phyloP scores from a whole-genome alignment of 192 early-diverging fungal genomes.

The Pilobolus umbonatus region DNA sequence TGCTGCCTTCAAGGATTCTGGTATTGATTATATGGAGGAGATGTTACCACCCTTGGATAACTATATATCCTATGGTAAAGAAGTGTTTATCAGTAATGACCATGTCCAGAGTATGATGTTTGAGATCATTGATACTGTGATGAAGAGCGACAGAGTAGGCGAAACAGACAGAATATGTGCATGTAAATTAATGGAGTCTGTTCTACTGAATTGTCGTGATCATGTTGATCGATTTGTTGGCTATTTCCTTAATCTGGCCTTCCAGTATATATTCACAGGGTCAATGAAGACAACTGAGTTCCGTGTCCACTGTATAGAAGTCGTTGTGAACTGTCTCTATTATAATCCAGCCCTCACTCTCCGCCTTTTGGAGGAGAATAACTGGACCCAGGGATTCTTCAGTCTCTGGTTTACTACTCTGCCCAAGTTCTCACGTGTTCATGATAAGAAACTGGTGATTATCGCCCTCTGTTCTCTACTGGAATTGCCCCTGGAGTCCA shows the following conservation, averaged over 20 bases:
- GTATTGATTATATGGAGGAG: slow-evolving; percentile 82
- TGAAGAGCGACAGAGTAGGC: slow-evolving; percentile 70
- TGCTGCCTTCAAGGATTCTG: slow-evolving; percentile 73
- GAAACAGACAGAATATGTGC: slow-evolving; percentile 79
- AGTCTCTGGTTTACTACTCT: slow-evolving; percentile 71
- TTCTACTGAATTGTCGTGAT: slow-evolving; percentile 81
- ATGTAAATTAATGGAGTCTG: slow-evolving; percentile 80
- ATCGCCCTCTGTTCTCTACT: slow-evolving; percentile 72
- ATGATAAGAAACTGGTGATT: slow-evolving; percentile 93
- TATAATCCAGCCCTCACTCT: slow-evolving; percentile 83
- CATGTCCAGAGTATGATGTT: slow-evolving; percentile 70
- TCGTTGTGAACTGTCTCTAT: slow-evolving; percentile 79
- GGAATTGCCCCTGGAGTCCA: slow-evolving; percentile 59
- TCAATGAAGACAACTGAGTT: slow-evolving; percentile 63
- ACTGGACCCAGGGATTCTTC: slow-evolving; percentile 76
- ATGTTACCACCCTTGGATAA: slow-evolving; percentile 91
- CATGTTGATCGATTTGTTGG: slow-evolving; percentile 74
- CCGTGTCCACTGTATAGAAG: slow-evolving; percentile 72
- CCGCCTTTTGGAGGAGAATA: slow-evolving; percentile 69
- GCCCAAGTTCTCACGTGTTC: slow-evolving; percentile 74
- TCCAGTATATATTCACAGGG: slow-evolving; percentile 57
- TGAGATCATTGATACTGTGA: slow-evolving; percentile 82
- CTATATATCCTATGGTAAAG: slow-evolving; percentile 83
- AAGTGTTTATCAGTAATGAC: slow-evolving; percentile 62
- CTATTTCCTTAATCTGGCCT: slow-evolving; percentile 64